Evolutionary conservation across 805 yeast species (phyloP).

Genomic region (Saccharomycopsis lassenensis): DNA sequence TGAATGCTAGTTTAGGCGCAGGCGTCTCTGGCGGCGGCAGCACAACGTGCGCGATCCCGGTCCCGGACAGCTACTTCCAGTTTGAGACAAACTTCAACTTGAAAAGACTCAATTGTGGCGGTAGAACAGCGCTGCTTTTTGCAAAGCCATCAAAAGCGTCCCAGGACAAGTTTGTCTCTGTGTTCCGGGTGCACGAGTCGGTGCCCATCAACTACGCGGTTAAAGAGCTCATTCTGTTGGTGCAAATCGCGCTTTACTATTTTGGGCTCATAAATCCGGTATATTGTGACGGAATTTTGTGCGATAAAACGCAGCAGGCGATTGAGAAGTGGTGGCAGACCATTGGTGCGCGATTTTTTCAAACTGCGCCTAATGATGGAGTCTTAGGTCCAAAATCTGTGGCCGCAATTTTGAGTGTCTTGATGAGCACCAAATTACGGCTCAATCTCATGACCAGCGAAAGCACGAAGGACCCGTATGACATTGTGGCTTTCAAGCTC

Average conservation of each 20-base stretch:
- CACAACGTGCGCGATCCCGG: conserved; percentile 8
- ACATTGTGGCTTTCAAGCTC: conserved; percentile 53
- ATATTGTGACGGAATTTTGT: conserved; percentile 76
- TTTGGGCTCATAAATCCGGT: conserved; percentile 60
- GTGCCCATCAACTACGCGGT: conserved; percentile 58
- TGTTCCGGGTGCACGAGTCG: conserved; percentile 41
- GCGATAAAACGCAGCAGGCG: conserved; percentile 67
- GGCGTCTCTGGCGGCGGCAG: background rate
- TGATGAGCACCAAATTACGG: conserved; percentile 54
- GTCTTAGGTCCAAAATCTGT: conserved; percentile 56
- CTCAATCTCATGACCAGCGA: conserved; percentile 38
- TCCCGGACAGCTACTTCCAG: conserved; percentile 14
- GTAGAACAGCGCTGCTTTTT: conserved; percentile 67
- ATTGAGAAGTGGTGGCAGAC: conserved; percentile 72
- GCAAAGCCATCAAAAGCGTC: conserved; percentile 67
- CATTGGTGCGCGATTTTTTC: conserved; percentile 43
- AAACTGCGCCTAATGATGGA: conserved; percentile 31
- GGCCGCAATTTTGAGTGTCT: conserved; percentile 69
- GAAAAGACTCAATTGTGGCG: conserved; percentile 70
- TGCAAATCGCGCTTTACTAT: conserved; percentile 70
- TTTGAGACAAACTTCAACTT: conserved; percentile 71
- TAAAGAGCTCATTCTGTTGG: conserved; percentile 56
- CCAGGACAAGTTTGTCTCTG: conserved; percentile 69
- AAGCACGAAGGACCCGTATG: conserved; percentile 64
- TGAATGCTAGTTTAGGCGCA: no score